Evolutionary conservation across 1,139 yeast genomes (phyloP).

Genomic region (Geotrichum restrictum): DNA sequence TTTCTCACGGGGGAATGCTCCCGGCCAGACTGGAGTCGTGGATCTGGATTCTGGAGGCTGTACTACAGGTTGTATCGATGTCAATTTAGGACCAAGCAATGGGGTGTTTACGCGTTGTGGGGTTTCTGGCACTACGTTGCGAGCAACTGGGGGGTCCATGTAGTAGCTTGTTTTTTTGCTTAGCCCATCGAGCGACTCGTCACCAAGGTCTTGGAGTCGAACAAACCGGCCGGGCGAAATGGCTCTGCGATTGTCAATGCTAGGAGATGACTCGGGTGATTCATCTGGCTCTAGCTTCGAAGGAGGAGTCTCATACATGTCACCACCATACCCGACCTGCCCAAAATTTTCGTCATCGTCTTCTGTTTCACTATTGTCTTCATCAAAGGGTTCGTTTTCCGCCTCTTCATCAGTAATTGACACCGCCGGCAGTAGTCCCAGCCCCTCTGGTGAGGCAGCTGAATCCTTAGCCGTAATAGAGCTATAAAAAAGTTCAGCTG

Average conservation of each 20-base stretch:
- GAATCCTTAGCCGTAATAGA: too few species aligned
- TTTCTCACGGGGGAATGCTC: slow-evolving; percentile 4
- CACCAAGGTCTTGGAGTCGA: slow-evolving; percentile 17
- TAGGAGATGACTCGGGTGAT: neutral
- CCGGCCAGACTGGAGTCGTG: slow-evolving; percentile 10
- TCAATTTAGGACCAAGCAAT: too few species aligned
- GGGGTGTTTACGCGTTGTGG: too few species aligned
- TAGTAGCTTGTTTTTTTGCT: slow-evolving; percentile 16
- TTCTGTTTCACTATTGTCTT: slow-evolving; percentile 9
- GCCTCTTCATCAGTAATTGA: neutral
- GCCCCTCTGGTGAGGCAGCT: neutral
- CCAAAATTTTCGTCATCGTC: slow-evolving; percentile 11
- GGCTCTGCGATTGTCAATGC: neutral
- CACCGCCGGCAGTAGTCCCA: neutral
- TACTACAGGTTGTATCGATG: neutral
- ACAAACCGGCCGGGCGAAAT: slow-evolving; percentile 2
- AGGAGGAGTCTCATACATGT: too few species aligned
- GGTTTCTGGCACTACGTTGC: too few species aligned
- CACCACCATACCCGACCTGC: too few species aligned
- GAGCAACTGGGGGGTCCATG: neutral
- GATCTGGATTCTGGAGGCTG: neutral
- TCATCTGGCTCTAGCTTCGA: too few species aligned
- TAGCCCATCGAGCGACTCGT: slow-evolving; percentile 17
- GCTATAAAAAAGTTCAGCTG: too few species aligned
- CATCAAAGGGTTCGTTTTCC: neutral